These are phyloP conservation scores for Endogone sp. DNA, from an alignment of 192 early-diverging fungal genomes.

Conservation along the genomic window DNA sequence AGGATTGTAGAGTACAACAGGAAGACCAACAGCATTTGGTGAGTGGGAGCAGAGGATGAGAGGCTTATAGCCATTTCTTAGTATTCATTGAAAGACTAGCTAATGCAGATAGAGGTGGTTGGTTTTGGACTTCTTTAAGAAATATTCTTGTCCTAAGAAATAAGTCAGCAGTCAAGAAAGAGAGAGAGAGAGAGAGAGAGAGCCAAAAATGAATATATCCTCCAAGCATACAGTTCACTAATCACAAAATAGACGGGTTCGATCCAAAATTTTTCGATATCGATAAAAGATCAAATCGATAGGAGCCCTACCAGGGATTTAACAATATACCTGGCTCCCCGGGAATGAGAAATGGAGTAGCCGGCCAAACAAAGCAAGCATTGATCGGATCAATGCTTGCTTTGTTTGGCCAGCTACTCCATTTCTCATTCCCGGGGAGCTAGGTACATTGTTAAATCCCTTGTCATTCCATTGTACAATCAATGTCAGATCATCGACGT, in stretches of 20 bases:
- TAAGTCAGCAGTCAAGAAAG: no score
- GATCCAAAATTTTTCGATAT: no score
- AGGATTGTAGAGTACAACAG: constrained; percentile 1
- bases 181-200: no score
- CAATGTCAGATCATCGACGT: not conserved
- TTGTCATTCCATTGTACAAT: not conserved
- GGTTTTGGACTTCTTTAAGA: no score
- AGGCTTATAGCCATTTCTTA: not conserved
- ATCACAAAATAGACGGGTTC: no score
- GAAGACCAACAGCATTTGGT: not conserved
- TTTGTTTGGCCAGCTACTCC: not conserved
- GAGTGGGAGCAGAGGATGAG: not conserved
- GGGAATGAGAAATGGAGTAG: not conserved
- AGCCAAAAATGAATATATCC: no score
- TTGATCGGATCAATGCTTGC: no score
- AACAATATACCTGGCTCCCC: not conserved
- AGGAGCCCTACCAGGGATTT: not conserved
- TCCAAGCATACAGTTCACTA: no score
- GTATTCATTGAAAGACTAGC: not conserved
- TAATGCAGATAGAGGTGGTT: no score
- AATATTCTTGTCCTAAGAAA: no score
- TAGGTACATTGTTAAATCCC: not conserved
- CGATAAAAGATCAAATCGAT: no score
- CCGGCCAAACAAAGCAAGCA: not conserved
- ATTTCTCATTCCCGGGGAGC: not conserved